These are phyloP conservation scores for Pyricularia pennisetigena DNA, from an alignment of 2,329 filamentous ascomycete species.

Conservation along the genomic window DNA sequence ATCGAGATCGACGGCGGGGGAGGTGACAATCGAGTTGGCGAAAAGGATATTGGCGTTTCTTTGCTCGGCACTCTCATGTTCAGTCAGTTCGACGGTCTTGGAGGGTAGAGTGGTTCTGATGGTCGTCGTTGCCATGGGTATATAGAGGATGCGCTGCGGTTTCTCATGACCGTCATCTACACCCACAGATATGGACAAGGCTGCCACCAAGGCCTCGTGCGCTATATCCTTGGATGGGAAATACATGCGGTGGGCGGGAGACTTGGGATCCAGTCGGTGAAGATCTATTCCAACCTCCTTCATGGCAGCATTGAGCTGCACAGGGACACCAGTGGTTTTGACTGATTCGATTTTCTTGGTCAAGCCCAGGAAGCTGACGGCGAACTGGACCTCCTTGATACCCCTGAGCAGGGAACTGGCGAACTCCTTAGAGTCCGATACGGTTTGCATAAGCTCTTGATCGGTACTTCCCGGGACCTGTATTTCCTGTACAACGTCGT, in stretches of 20 bases:
- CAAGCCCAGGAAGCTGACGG: slow-evolving; percentile 80
- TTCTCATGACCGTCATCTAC: slow-evolving; percentile 83
- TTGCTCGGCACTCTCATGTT: slow-evolving; percentile 64
- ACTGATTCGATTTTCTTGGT: slow-evolving; percentile 68
- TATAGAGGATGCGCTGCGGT: slow-evolving; percentile 79
- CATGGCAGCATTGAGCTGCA: slow-evolving; percentile 81
- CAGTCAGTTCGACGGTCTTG: slow-evolving; percentile 76
- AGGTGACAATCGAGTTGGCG: slow-evolving; percentile 92
- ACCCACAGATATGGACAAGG: slow-evolving; percentile 84
- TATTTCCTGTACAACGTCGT: slow-evolving; percentile 65
- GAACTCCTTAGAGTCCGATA: slow-evolving; percentile 90
- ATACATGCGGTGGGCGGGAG: slow-evolving; percentile 95
- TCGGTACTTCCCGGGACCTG: slow-evolving; percentile 55
- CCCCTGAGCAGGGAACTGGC: slow-evolving; percentile 81
- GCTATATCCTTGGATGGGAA: slow-evolving; percentile 88
- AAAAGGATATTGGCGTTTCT: slow-evolving; percentile 94
- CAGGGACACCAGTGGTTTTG: slow-evolving; percentile 55
- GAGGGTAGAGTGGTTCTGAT: slow-evolving; percentile 90
- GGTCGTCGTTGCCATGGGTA: slow-evolving; percentile 95
- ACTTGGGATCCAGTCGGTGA: slow-evolving; percentile 82
- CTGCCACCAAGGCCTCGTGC: slow-evolving; percentile 86
- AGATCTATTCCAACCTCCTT: slow-evolving; percentile 94
- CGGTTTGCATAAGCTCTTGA: slow-evolving; percentile 65
- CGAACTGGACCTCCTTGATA: slow-evolving; percentile 94
- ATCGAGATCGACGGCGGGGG: slow-evolving; percentile 86